Conservation (phyloP, 2,329 filamentous ascomycete species). For the Cladophialophora carrionii region DNA sequence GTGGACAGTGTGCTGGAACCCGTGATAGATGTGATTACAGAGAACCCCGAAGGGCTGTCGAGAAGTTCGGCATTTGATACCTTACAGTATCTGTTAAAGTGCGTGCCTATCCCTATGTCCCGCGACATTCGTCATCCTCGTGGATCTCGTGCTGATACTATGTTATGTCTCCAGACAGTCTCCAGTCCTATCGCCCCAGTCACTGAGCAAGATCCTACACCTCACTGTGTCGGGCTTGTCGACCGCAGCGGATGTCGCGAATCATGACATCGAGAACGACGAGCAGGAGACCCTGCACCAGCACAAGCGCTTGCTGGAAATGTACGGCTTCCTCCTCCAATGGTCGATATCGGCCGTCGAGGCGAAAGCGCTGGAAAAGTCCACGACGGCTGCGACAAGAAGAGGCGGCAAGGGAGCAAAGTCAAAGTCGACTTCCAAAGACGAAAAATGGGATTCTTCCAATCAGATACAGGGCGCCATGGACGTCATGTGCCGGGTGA, state of each 20-base stretch:
- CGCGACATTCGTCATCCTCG: conserved; percentile 24
- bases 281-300: conserved; percentile 84
- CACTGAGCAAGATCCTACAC: conserved; percentile 90
- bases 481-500: conserved; percentile 92
- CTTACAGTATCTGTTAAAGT: conserved; percentile 95
- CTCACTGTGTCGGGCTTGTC: conserved; percentile 83
- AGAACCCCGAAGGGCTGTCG: conserved; percentile 85
- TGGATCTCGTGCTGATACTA: conserved; percentile 64
- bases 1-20: conserved; percentile 87
- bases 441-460: conserved; percentile 85
- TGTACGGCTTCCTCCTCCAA: conserved; percentile 90
- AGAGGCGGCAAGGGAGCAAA: conserved; percentile 76
- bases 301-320: conserved; percentile 89
- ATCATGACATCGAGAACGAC: conserved; percentile 85
- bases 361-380: conserved; percentile 88
- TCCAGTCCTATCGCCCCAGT: conserved; percentile 74
- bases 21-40: conserved; percentile 88
- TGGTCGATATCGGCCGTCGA: conserved; percentile 97
- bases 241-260: conserved; percentile 80
- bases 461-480: conserved; percentile 84
- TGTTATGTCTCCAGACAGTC: conserved; percentile 74
- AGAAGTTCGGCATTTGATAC: conserved; percentile 84
- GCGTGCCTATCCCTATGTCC: conserved; percentile 56
- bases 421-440: conserved; percentile 67
- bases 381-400: conserved; percentile 70